Evolutionary conservation across 768 basidiomycete genomes (phyloP).

Genomic region (Gymnopilus junonius): DNA sequence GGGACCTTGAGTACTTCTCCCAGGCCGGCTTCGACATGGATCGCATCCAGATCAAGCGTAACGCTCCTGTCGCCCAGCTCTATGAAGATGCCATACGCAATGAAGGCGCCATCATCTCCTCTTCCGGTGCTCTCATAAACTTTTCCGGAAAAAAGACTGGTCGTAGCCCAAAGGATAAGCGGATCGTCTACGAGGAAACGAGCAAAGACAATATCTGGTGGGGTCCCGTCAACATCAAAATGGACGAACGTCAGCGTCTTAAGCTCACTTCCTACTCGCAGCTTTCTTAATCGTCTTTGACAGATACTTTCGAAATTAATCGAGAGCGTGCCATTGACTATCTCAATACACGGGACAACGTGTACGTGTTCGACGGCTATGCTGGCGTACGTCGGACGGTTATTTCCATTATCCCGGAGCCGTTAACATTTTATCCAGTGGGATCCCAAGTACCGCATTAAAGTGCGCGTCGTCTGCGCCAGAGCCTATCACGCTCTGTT

Average conservation of each 20-base stretch:
- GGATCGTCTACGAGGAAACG: constrained; percentile 97
- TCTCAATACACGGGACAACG: constrained; percentile 96
- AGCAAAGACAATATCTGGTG: constrained; percentile 99
- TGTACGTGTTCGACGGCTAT: constrained; percentile 96
- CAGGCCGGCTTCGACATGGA: constrained; percentile 99
- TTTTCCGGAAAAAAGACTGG: constrained; percentile 99
- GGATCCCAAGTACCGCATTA: constrained; percentile 99
- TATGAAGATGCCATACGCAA: constrained; percentile 99
- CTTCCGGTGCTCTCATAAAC: constrained; percentile 97
- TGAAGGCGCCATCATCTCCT: constrained; percentile 97
- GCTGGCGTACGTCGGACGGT: constrained; percentile 66
- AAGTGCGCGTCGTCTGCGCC: constrained; percentile 98
- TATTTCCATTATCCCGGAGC: too few relatives aligned
- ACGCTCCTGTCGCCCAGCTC: constrained; percentile 85
- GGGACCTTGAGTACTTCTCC: constrained; percentile 96
- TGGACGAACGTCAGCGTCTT: constrained; percentile 82
- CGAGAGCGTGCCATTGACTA: constrained; percentile 99
- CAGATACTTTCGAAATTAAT: constrained; percentile 98
- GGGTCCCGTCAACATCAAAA: constrained; percentile 99
- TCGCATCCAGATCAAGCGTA: constrained; percentile 93
- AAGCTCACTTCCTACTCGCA: constrained; percentile 1
- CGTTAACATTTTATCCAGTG: too few relatives aligned
- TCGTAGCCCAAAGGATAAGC: constrained; percentile 97
- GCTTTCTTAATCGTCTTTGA: not conserved
- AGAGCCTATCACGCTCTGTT: constrained; percentile 98